Base-by-base conservation (phyloP, 768 basidiomycete genomes). In the Xerocomellus intermedius region DNA sequence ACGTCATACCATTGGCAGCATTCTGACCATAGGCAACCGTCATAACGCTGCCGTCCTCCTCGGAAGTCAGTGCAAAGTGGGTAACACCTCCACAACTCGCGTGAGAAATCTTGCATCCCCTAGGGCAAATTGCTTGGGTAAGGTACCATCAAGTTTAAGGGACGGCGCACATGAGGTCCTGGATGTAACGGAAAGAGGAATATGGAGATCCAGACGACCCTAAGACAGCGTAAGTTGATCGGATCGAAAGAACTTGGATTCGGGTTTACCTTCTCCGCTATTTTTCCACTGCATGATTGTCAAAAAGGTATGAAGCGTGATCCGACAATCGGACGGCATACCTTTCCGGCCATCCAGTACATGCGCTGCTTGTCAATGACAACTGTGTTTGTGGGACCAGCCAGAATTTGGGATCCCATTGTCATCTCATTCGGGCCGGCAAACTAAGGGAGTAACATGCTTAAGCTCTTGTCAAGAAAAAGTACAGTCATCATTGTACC, bases 131-230 rank as follows among this genome's bases (percentile, higher is more conserved):
- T 12, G 56, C 36, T 45, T 48, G 48, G 35, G 54, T 28, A 13
- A 50, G 30, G 43, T 37, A 52, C 19, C 14, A 14, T 36, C 6
- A 42, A 51, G 22, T 7, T 16, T 1, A 28, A 30, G 43, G 36
- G 36, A 35, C 19, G 30, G 67, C 82, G 36, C 52, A 88, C 93
- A 88, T 85, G 69, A 94, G 85, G 49, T 96, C 94, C 43, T 88
- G 89, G 67, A 96, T 86, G 65, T 81, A 85, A 48, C 91, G 83
- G 78, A 95, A 95, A 2, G 86, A 82, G 0, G 92, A 92, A 69
- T 87, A 95, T 0, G 92, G 91, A 24, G 90, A 92, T 12, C 92
- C 92, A 16, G 82, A 82, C n/a, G 94, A 94, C 24, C 92, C 90
- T 89, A 41, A n/a, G 35, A 44, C n/a, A 50, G n/a, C n/a, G 16